Conservation (phyloP, 306 rosid species). For the Fragaria vesca region DNA sequence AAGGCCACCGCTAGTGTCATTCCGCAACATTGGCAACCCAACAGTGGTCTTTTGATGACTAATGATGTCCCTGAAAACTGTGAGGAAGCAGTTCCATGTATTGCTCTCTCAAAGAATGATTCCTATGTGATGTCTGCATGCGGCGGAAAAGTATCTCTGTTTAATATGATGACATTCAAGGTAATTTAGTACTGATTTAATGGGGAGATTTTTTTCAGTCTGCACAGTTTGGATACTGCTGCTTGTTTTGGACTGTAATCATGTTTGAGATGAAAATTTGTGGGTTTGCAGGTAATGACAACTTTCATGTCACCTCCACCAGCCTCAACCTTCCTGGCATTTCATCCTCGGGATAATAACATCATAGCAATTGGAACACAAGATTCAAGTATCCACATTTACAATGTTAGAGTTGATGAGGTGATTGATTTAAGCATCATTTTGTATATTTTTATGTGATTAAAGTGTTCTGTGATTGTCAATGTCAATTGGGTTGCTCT, state of each 20-base stretch:
- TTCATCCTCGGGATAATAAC: constrained; percentile 77
- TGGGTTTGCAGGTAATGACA: constrained; percentile 60
- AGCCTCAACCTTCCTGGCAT: constrained; percentile 64
- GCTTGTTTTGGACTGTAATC: neutral
- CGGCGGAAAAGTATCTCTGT: constrained; percentile 72
- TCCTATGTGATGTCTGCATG: constrained; percentile 81
- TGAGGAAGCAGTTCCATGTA: constrained; percentile 68
- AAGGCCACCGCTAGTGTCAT: constrained; percentile 69
- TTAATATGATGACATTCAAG: constrained; percentile 86
- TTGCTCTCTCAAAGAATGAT: constrained; percentile 79
- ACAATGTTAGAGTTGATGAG: constrained; percentile 76
- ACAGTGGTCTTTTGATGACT: constrained; percentile 73
- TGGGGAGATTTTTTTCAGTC: neutral
- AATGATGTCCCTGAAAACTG: constrained; percentile 66
- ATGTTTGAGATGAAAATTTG: constrained; percentile 15
- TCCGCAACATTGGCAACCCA: constrained; percentile 78
- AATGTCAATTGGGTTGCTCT: neutral
- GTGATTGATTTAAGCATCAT: constrained; percentile 32
- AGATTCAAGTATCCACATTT: constrained; percentile 70
- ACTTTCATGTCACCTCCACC: constrained; percentile 82
- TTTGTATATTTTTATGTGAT: neutral
- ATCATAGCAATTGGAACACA: constrained; percentile 82
- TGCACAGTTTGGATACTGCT: neutral
- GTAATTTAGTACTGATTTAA: constrained; percentile 26
- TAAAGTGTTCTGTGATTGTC: neutral